Evolutionary conservation across 176 grass and related monocot species (phyloP).

Genomic region (Zea luxurians): DNA sequence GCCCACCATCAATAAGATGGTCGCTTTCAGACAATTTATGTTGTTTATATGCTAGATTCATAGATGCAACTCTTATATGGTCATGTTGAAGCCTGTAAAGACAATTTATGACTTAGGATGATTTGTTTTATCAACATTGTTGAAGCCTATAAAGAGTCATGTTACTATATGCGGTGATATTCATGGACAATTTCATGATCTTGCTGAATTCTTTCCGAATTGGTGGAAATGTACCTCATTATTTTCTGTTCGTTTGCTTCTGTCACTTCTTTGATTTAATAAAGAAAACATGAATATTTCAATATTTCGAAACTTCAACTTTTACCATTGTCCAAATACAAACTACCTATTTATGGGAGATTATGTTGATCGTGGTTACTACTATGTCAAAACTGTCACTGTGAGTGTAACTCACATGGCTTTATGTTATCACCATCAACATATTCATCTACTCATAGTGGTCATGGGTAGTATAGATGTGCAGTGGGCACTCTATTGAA

Average conservation of each 20-base stretch:
- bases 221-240: too few species aligned
- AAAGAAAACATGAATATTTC: slow-evolving; percentile 3
- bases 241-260: background rate
- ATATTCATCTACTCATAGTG: too few species aligned
- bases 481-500: background rate
- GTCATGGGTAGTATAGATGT: background rate
- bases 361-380: too few species aligned
- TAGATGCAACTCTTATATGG: slow-evolving; percentile 6
- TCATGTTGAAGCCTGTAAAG: background rate
- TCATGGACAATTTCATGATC: too few species aligned
- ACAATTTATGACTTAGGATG: slow-evolving; percentile 10
- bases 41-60: background rate
- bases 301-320: slow-evolving; percentile 28
- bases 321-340: slow-evolving; percentile 85
- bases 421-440: too few species aligned
- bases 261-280: background rate
- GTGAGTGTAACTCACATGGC: too few species aligned
- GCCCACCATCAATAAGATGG: background rate
- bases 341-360: slow-evolving; percentile 98
- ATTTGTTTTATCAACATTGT: slow-evolving; percentile 31
- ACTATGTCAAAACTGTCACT: too few species aligned
- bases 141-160: slow-evolving; percentile 58
- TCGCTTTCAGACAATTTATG: slow-evolving; percentile 4
- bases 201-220: too few species aligned
- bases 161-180: too few species aligned